Evolutionary conservation across 2,329 filamentous ascomycete species (phyloP), one percentile per base, ranked within the genome.

Genomic region (Didymella sp.): DNA sequence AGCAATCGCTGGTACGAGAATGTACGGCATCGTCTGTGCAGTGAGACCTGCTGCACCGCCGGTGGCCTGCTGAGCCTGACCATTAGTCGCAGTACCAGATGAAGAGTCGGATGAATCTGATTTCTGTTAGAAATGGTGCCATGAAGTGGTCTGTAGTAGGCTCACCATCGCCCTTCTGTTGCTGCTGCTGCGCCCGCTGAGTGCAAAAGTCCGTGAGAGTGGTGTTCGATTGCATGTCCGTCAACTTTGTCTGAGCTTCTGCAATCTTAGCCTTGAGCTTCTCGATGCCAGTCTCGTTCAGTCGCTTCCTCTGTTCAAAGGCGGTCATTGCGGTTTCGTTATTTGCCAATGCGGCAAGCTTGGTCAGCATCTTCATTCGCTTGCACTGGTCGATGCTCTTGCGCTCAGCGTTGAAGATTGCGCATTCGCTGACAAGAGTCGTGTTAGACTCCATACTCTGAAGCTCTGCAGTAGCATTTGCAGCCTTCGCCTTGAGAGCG

Each of bases 271-370:
- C 62, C 59, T 69, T 57, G 43, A 74, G 42, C 17, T 63, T 66
- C 28, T 58, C 58, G 7, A 68, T 50, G 19, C 64, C 53, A 2
- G 64, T 68, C 3, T 55, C 58, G 33, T 69, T 73, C 24, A 73
- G 45, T 9, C 58, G 45, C 45, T 67, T 66, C 55, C 64, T 67
- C 11, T 58, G 30, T 19, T 61, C 55, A 13, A 69, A 57, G 6
- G 62, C 67, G 30, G 63, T 59, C 52, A 71, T 56, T 17, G 69
- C 69, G 1, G 70, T 71, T 9, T 63, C 48, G 44, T 73, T 73
- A 31, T 55, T 63, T 30, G 64, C 69, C 25, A 73, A 42, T 22
- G 54, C 44, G 1, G 61, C 61, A 44, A 70, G 42, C 51, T 66
- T 68, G n/a, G 59, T 50, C 13, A 72, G 44, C 25, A 51, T 45